Evolutionary conservation across 495 filamentous ascomycete species (phyloP).

Genomic region (Amphirosellinia nigrospora): DNA sequence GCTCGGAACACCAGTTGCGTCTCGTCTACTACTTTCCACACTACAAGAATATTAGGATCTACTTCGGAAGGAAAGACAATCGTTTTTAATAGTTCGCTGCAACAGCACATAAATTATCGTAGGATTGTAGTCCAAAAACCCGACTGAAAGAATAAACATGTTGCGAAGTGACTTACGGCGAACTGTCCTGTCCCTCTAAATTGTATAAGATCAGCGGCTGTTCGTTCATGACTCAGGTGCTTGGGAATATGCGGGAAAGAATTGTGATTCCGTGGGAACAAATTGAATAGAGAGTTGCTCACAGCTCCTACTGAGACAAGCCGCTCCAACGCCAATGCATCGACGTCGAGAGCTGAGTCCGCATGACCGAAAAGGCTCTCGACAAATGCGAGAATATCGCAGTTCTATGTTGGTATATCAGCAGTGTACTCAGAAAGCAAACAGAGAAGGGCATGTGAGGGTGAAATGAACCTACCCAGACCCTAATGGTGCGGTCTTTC

Average conservation of each 20-base stretch:
- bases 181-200: conserved; percentile 83
- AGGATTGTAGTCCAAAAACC: neutral
- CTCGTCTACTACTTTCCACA: conserved; percentile 98
- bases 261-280: too few species aligned
- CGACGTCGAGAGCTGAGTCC: conserved; percentile 82
- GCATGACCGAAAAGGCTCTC: conserved; percentile 97
- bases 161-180: conserved; percentile 44
- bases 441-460: neutral
- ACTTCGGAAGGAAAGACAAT: neutral
- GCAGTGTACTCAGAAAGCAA: neutral
- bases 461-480: conserved; percentile 41
- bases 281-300: conserved; percentile 6
- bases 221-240: neutral
- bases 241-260: neutral
- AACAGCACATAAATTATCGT: neutral
- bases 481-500: conserved; percentile 86
- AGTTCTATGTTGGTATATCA: conserved; percentile 52
- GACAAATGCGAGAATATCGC: conserved; percentile 85
- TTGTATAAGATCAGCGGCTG: neutral
- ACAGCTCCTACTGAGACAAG: conserved; percentile 82
- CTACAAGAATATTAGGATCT: conserved; percentile 7
- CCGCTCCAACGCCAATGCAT: conserved; percentile 81
- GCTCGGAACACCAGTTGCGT: conserved; percentile 94
- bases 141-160: neutral
- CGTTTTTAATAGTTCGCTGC: neutral